These are phyloP conservation scores for Fusarium torreyae DNA, from an alignment of 2,329 filamentous ascomycete species.

Conservation along the genomic window DNA sequence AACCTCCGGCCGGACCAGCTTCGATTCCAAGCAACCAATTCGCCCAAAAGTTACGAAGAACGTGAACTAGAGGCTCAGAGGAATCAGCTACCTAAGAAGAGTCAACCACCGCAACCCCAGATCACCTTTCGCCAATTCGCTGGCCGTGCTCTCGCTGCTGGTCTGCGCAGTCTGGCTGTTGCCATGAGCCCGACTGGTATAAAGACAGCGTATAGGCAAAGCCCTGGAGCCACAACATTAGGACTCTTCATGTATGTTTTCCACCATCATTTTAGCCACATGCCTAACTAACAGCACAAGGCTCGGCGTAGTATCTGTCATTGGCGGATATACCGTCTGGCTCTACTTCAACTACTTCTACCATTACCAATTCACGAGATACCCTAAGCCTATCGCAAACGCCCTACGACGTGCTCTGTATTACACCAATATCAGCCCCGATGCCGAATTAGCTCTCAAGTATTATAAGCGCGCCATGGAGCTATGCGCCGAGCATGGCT, in stretches of 20 bases:
- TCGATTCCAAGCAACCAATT: slow-evolving; percentile 50
- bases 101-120: slow-evolving; percentile 42
- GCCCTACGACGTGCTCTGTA: slow-evolving; percentile 88
- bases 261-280: neutral
- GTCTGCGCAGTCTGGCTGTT: slow-evolving; percentile 54
- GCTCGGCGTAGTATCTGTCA: slow-evolving; percentile 49
- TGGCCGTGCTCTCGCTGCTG: slow-evolving; percentile 52
- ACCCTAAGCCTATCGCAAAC: slow-evolving; percentile 80
- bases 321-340: slow-evolving; percentile 53
- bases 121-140: slow-evolving; percentile 54
- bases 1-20: slow-evolving; percentile 48
- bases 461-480: slow-evolving; percentile 87
- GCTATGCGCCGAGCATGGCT: slow-evolving; percentile 78
- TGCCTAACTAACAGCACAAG: slow-evolving; percentile 40
- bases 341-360: slow-evolving; percentile 71
- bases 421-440: slow-evolving; percentile 83
- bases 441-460: slow-evolving; percentile 83
- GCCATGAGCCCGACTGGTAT: slow-evolving; percentile 56
- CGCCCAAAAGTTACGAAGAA: slow-evolving; percentile 24
- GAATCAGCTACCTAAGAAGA: slow-evolving; percentile 46
- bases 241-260: slow-evolving; percentile 53
- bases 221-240: slow-evolving; percentile 51
- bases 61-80: slow-evolving; percentile 38
- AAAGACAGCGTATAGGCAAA: slow-evolving; percentile 54
- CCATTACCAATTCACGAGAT: slow-evolving; percentile 68